Base-by-base conservation (phyloP, 805 yeast genomes). In the Ogataea allantospora region DNA sequence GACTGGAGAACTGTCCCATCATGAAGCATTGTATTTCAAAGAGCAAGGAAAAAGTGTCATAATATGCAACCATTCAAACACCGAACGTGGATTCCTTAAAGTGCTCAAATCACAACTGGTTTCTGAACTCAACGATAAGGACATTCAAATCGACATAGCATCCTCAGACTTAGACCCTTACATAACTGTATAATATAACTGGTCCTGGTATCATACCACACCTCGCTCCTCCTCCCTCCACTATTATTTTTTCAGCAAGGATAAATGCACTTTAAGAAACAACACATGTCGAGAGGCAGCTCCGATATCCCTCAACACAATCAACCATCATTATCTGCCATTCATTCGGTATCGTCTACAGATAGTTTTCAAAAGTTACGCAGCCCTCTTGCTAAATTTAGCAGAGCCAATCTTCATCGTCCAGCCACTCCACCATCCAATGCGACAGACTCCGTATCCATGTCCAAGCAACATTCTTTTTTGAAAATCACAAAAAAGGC, bases 1-100 rank as follows among this genome's bases (percentile, higher is more conserved):
- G 53, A 89, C 99, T 0, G 99, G 99, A 2, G 99, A 93, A 57
- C 64, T 93, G 48, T 82, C 95, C 16, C 99, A 93, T 54, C 99
- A 93, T 56, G 97, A 93, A 58, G 83, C 84, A 7, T 70, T 93
- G 26, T 75, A 62, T 40, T 69, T 81, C 47, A 77, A 71, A 33
- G 98, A 91, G 51, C 52, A 66, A 11, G 96, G 95, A 0, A 68
- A 77, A 12, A 67, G 78, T 7, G 87, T 88, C 3, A 69, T 93
- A 31, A 75, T 78, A 3, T 84, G 95, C 52, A 91, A 91, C 53
- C 99, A 93, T 55, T 76, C 95, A 13, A 91, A 91, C 58, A 87
- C 96, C 0, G 99, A 93, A 62, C 70, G 99, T 40, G 95, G 95
- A 0, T 93, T 80, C 55, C 65, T 93, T 45, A 48, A 54, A 16